Percentiles rank a stretch among this genome's conserved stretches.
phyloP scores from a whole-genome alignment of 2,329 filamentous ascomycete species.

The Talaromyces sp. region DNA sequence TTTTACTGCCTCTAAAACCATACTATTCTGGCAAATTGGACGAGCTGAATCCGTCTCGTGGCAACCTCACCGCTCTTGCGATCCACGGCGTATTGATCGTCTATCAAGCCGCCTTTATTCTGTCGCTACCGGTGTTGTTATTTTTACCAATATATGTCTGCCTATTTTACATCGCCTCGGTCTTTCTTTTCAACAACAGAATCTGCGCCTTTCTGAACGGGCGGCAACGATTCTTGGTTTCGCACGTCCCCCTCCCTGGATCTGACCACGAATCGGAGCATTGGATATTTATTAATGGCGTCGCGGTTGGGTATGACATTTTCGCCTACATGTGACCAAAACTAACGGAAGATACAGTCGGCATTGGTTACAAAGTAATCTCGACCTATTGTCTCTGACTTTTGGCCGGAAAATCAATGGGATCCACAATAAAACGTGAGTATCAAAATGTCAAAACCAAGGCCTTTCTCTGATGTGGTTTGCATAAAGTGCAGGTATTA shows the following conservation, averaged over 20 bases:
- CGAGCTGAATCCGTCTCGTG: constrained; percentile 57
- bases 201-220: constrained; percentile 35
- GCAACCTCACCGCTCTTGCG: constrained; percentile 55
- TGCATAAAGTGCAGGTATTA: constrained; percentile 50
- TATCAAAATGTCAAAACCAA: neutral
- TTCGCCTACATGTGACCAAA: neutral
- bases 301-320: constrained; percentile 39
- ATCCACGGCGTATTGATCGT: constrained; percentile 57
- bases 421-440: constrained; percentile 68
- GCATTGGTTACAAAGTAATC: constrained; percentile 65
- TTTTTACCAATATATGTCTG: constrained; percentile 25
- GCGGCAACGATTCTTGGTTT: constrained; percentile 47
- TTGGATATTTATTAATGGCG: constrained; percentile 78
- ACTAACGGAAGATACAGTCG: constrained; percentile 25
- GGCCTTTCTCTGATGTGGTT: neutral
- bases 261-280: constrained; percentile 57
- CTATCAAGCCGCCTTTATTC: constrained; percentile 57
- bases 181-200: neutral
- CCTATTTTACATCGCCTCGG: neutral
- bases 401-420: constrained; percentile 68
- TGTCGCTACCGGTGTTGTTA: constrained; percentile 53
- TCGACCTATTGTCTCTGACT: constrained; percentile 66
- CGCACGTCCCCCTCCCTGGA: constrained; percentile 17
- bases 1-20: constrained; percentile 56
- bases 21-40: constrained; percentile 52